Percentiles rank a stretch among this genome's conserved stretches.
Conservation (phyloP, 2,329 filamentous ascomycete genomes). For the Aspergillus sp. region DNA sequence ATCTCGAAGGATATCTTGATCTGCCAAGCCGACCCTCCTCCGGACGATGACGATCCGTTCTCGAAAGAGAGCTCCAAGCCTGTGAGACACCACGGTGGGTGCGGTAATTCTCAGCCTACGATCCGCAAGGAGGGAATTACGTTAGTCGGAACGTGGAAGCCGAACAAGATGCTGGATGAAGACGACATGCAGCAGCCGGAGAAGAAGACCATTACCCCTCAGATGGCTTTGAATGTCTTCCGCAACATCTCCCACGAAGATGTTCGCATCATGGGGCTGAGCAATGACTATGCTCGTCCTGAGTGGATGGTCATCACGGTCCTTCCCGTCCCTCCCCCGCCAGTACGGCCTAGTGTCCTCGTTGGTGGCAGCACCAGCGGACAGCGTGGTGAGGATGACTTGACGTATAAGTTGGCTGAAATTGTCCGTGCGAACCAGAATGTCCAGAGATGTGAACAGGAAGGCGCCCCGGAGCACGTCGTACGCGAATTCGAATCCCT, state of each 20-base stretch:
- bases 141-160: conserved; percentile 72
- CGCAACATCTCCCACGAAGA: conserved; percentile 79
- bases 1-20: conserved; percentile 83
- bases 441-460: conserved; percentile 83
- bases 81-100: conserved; percentile 73
- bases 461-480: conserved; percentile 89
- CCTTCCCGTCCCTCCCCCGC: conserved; percentile 89
- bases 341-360: conserved; percentile 93
- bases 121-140: conserved; percentile 85
- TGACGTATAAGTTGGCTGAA: conserved; percentile 98
- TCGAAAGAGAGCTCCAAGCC: conserved; percentile 60
- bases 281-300: conserved; percentile 88
- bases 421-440: conserved; percentile 98
- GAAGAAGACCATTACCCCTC: conserved; percentile 77
- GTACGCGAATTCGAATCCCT: conserved; percentile 86
- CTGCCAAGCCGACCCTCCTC: conserved; percentile 74
- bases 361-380: conserved; percentile 93
- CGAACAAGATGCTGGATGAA: conserved; percentile 68
- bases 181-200: conserved; percentile 65
- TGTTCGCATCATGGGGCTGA: conserved; percentile 82
- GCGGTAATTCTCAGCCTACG: conserved; percentile 84
- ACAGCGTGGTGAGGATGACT: conserved; percentile 93
- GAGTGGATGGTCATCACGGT: conserved; percentile 99
- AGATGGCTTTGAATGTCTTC: conserved; percentile 82
- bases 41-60: conserved; percentile 66